Evolutionary conservation across 371 early-diverging fungal genomes (phyloP).

Genomic region (Basidiobolus meristosporus): DNA sequence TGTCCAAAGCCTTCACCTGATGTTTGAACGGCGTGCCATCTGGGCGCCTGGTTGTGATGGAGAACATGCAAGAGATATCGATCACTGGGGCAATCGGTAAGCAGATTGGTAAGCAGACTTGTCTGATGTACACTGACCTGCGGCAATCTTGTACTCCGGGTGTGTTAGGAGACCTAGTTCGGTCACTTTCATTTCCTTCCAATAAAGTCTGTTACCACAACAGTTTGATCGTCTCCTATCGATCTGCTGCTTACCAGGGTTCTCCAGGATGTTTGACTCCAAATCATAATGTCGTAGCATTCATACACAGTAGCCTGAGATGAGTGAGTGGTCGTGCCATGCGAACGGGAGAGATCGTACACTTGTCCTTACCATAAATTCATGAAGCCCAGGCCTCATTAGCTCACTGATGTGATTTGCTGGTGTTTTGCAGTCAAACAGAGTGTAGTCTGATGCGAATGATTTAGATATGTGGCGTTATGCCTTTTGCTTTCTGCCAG

Average conservation of each 20-base stretch:
- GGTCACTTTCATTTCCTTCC: conserved; percentile 30
- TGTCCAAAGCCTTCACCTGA: conserved; percentile 35
- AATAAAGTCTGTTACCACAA: no score
- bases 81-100: no score
- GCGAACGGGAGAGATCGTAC: no score
- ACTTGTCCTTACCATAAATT: conserved; percentile 21
- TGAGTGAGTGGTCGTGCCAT: no score
- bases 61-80: conserved; percentile 35
- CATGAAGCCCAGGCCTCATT: conserved; percentile 36
- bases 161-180: conserved; percentile 31
- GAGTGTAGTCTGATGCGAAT: conserved; percentile 20
- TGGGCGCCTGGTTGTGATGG: conserved; percentile 14
- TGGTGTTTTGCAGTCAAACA: conserved; percentile 29
- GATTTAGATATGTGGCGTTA: no score
- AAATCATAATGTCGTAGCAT: conserved; percentile 36
- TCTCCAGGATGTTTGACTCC: conserved; percentile 42
- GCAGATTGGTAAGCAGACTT: no score
- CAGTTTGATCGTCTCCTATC: no score
- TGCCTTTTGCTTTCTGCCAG: no score
- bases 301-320: conserved; percentile 9
- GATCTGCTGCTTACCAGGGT: conserved; percentile 7
- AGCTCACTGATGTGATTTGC: conserved; percentile 21
- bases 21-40: conserved; percentile 21
- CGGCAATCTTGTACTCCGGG: conserved; percentile 24
- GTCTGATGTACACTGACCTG: no score